Conservation (phyloP, 2,329 filamentous ascomycete species). For the Chrysoporthe austroafricana region DNA sequence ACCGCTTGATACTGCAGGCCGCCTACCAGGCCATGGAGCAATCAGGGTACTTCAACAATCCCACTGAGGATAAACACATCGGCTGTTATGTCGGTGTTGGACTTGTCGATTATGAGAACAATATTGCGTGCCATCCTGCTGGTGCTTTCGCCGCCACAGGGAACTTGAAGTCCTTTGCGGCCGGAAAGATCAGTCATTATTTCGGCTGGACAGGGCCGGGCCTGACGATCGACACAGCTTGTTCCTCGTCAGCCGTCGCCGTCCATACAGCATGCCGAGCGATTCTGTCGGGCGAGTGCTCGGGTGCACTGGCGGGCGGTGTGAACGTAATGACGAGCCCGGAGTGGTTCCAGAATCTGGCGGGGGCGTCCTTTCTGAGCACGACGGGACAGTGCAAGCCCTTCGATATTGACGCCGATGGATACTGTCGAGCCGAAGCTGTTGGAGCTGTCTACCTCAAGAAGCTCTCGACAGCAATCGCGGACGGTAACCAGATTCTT, state of each 20-base stretch:
- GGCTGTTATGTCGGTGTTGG: conserved; percentile 44
- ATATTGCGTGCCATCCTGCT: conserved; percentile 41
- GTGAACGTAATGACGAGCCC: conserved; percentile 37
- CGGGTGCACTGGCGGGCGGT: conserved; percentile 38
- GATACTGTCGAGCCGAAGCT: conserved; percentile 58
- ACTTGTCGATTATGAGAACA: conserved; percentile 44
- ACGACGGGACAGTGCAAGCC: conserved; percentile 39
- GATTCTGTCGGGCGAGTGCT: conserved; percentile 37
- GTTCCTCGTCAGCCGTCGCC: conserved; percentile 43
- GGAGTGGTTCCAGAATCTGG: conserved; percentile 32
- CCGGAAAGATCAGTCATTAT: conserved; percentile 39
- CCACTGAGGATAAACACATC: conserved; percentile 27
- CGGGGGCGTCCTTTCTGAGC: conserved; percentile 39
- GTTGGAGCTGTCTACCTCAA: conserved; percentile 51
- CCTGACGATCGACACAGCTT: conserved; percentile 40
- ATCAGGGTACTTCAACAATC: conserved; percentile 30
- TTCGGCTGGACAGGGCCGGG: conserved; percentile 42
- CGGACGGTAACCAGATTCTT: conserved; percentile 50
- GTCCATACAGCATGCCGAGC: conserved; percentile 41
- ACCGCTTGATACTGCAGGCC: conserved; percentile 42
- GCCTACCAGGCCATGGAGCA: conserved; percentile 46
- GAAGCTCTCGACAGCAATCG: conserved; percentile 47
- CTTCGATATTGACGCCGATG: conserved; percentile 42
- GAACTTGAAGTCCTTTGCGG: conserved; percentile 34
- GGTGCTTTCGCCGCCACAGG: conserved; percentile 42